Base-by-base conservation (phyloP, 176 grass and related monocot species). In the Aegilops umbellulata region DNA sequence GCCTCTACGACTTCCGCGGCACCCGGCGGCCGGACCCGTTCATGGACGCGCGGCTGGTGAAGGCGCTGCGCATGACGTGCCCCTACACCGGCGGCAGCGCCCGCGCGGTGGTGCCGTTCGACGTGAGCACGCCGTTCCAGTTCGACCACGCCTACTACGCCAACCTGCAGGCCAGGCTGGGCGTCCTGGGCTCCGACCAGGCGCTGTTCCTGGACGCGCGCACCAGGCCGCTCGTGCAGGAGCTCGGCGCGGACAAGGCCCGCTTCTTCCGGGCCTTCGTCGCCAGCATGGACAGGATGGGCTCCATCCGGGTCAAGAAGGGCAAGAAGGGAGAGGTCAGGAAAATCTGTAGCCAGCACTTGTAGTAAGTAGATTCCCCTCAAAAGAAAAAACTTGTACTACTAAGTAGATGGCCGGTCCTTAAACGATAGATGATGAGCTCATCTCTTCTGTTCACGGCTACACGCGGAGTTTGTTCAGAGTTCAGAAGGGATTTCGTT, bases 141-240 rank as follows among this genome's bases (percentile, higher is more conserved):
- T 95, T 93, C 84, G 90, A 95, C 87, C 83, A 87, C 41, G 90
- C 69, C 14, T 95, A 90, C 82, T 95, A 92, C 80, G 90, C 15
- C 63, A 95, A 95, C 79, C 89, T 95, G 88, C 87, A 88, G 90
- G 91, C 82, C 12, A 85, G 88, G 80, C 71, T 99, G 77, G 94
- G 97, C 27, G 16, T 99, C 60, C 81, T 99, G 7, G 92, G 71
- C 4, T 96, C 97, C 9, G 97, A 99, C 87, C 94, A 99, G 87
- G 94, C 90, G 8, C 81, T 99, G 10, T 91, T 87, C 79, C 42
- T 89, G n/a, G 92, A 99, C 82, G 30, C 76, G 0, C 23, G 92
- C n/a, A 99, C 97, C 69, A 60, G 90, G 61, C 92, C 92, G 5
- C 4, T 93, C 29, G 94, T 99, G 67, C 57, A 71, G 79, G 85